Evolutionary conservation across 1,284 basidiomycete species (phyloP).

Genomic region (Moesziomyces sp.): DNA sequence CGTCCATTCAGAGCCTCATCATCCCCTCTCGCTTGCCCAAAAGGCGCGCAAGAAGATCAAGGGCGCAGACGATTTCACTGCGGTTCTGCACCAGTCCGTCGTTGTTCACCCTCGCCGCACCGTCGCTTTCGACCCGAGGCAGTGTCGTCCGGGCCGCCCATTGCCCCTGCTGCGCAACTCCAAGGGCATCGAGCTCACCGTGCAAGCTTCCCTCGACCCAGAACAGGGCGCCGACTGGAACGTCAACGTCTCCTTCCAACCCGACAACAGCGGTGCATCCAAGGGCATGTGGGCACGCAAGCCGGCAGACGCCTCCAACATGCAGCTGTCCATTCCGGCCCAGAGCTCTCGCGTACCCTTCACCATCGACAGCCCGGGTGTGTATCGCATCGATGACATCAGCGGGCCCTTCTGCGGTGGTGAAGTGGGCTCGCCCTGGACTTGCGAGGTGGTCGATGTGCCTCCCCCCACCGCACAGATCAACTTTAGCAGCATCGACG

Average conservation of each 20-base stretch:
- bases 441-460: conserved; percentile 67
- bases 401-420: conserved; percentile 76
- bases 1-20: conserved; percentile 9
- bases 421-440: conserved; percentile 58
- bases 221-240: conserved; percentile 33
- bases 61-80: conserved; percentile 5
- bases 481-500: conserved; percentile 88
- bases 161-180: conserved; percentile 76
- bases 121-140: conserved; percentile 76
- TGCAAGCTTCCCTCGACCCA: conserved; percentile 22
- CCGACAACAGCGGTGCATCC: conserved; percentile 38
- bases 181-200: conserved; percentile 31
- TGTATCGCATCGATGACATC: conserved; percentile 80
- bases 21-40: conserved; percentile 26
- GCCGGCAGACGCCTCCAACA: conserved; percentile 28
- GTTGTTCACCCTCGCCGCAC: conserved; percentile 80
- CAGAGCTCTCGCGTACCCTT: conserved; percentile 15
- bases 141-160: conserved; percentile 78
- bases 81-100: conserved; percentile 71
- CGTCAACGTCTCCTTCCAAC: conserved; percentile 44
- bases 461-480: conserved; percentile 83
- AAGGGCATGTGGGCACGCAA: conserved; percentile 41
- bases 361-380: conserved; percentile 74
- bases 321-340: conserved; percentile 34
- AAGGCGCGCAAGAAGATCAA: conserved; percentile 46